Percentiles rank a stretch among this genome's conserved stretches.
Evolutionary conservation across 2,329 filamentous ascomycete genomes (phyloP).

Genomic region (Nemania sp.): DNA sequence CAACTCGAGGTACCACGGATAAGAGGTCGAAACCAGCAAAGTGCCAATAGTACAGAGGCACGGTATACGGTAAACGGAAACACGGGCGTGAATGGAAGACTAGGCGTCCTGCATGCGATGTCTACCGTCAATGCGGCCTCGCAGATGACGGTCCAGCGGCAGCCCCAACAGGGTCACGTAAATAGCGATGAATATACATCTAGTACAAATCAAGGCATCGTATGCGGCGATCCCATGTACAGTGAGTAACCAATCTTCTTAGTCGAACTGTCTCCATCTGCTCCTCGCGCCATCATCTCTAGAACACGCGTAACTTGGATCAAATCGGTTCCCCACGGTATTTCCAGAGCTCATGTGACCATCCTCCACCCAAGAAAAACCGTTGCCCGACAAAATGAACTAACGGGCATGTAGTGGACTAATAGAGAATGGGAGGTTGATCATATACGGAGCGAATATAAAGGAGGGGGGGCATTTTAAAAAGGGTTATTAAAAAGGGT

Average conservation of each 20-base stretch:
- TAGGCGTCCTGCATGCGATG: conserved; percentile 51
- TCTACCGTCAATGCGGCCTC: conserved; percentile 50
- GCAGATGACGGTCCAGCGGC: conserved; percentile 45
- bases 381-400: neutral
- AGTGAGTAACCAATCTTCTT: conserved; percentile 18
- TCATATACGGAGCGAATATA: no score
- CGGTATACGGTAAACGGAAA: conserved; percentile 52
- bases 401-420: conserved; percentile 1
- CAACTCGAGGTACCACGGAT: conserved; percentile 52
- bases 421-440: conserved; percentile 1
- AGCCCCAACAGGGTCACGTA: conserved; percentile 42
- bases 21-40: conserved; percentile 45
- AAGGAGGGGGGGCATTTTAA: neutral
- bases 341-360: no score
- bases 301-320: no score
- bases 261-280: neutral
- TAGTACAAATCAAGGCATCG: conserved; percentile 49
- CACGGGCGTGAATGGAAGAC: conserved; percentile 42
- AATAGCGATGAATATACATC: conserved; percentile 48
- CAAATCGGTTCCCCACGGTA: no score
- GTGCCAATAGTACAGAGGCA: conserved; percentile 38
- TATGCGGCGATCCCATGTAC: conserved; percentile 55
- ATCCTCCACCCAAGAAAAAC: no score
- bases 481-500: no score
- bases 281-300: neutral